A percentile compares a stretch with the other conserved stretches of the same genome.
phyloP scores from a whole-genome alignment of 139 green algal species.

The Helicosporidium sp. region DNA sequence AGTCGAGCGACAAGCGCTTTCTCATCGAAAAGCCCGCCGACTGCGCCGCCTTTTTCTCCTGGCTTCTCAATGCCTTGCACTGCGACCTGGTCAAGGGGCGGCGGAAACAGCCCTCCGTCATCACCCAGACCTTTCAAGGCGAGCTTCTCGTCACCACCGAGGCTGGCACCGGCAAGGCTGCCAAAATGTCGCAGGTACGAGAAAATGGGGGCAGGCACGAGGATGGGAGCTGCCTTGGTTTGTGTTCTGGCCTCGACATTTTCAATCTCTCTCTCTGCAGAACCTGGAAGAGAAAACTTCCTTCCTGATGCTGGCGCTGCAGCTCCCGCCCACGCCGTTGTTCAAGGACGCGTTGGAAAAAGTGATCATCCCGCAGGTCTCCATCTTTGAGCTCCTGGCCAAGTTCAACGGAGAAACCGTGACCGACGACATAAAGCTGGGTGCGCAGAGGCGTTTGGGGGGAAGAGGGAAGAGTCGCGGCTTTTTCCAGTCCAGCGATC shows the following conservation, averaged over 20 bases:
- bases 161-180: slow-evolving; percentile 49
- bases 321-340: slow-evolving; percentile 82
- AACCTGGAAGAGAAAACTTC: slow-evolving; percentile 46
- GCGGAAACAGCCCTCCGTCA: slow-evolving; percentile 46
- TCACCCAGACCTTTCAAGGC: slow-evolving; percentile 65
- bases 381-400: slow-evolving; percentile 69
- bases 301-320: slow-evolving; percentile 81
- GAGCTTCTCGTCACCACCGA: slow-evolving; percentile 71
- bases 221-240: too few species aligned
- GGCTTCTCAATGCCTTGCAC: slow-evolving; percentile 86
- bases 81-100: slow-evolving; percentile 63
- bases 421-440: too few species aligned
- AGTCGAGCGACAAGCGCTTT: slow-evolving; percentile 62
- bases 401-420: slow-evolving; percentile 77
- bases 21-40: slow-evolving; percentile 61
- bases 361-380: slow-evolving; percentile 95
- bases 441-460: too few species aligned
- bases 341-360: slow-evolving; percentile 91
- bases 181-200: slow-evolving; percentile 5
- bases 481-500: too few species aligned
- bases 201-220: too few species aligned
- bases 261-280: not conserved
- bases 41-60: slow-evolving; percentile 75
- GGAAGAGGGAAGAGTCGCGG: too few species aligned
- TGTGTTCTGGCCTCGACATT: too few species aligned